Evolutionary conservation across 169 alveolate genomes (phyloP).

Genomic region (Cryptosporidium felis): DNA sequence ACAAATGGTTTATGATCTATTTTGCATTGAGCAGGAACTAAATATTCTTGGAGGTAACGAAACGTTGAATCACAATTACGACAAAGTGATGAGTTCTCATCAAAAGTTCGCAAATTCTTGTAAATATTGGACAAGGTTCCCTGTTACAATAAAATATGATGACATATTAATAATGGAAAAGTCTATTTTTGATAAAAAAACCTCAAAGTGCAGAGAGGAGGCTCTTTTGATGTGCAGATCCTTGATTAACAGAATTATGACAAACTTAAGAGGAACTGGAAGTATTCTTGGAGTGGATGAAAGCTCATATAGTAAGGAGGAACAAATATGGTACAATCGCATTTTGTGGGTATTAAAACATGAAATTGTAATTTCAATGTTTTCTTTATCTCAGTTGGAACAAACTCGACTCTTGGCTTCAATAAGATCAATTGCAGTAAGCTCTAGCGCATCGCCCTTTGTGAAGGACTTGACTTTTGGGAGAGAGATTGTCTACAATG

Average conservation of each 20-base stretch:
- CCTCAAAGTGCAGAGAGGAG: conserved; percentile 55
- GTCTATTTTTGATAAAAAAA: conserved; percentile 44
- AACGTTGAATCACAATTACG: background rate
- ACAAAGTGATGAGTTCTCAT: background rate
- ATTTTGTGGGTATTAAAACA: conserved; percentile 65
- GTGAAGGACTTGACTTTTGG: conserved; percentile 67
- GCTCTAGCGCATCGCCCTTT: conserved; percentile 68
- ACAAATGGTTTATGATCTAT: conserved; percentile 63
- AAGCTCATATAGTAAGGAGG: background rate
- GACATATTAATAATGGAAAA: conserved; percentile 69
- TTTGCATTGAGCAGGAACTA: conserved; percentile 18
- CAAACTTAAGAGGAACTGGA: conserved; percentile 64
- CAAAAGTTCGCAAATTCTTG: conserved; percentile 1
- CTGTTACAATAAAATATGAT: conserved; percentile 53
- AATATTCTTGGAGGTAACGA: conserved; percentile 6
- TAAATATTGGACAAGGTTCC: conserved; percentile 49
- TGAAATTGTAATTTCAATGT: conserved; percentile 56
- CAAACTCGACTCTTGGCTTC: conserved; percentile 5
- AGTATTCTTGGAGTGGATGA: background rate
- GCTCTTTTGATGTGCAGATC: conserved; percentile 59
- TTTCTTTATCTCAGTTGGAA: conserved; percentile 38
- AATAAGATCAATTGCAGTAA: conserved; percentile 44
- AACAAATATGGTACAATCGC: conserved; percentile 68
- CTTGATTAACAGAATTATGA: conserved; percentile 25
- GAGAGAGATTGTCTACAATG: background rate